Percentiles rank a stretch among this genome's conserved stretches.
Evolutionary conservation across 139 green algal genomes (phyloP).

Genomic region (Limnomonas spitsbergensis): DNA sequence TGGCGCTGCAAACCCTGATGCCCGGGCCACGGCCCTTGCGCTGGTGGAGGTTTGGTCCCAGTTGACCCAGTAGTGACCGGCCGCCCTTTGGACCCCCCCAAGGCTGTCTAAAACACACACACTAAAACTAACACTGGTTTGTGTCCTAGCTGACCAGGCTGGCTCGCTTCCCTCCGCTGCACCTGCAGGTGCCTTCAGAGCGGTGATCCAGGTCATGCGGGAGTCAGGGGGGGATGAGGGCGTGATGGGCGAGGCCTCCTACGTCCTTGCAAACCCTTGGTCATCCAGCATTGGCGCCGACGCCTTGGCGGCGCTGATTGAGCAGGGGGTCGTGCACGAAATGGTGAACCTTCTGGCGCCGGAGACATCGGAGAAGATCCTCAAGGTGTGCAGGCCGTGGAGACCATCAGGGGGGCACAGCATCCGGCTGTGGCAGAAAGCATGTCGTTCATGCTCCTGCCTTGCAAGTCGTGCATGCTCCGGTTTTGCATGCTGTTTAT

Average conservation of each 20-base stretch:
- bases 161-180: too few species aligned
- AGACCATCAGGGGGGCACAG: not conserved
- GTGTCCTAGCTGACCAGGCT: too few species aligned
- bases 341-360: not conserved
- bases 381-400: not conserved
- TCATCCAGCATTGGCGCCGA: not conserved
- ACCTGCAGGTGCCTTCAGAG: not conserved
- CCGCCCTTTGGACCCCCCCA: too few species aligned
- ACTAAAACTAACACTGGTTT: too few species aligned
- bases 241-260: slow-evolving; percentile 12
- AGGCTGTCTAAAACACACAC: too few species aligned
- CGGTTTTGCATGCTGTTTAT: not conserved
- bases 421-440: not conserved
- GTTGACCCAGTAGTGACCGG: too few species aligned
- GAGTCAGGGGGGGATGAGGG: slow-evolving; percentile 2
- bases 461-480: not conserved
- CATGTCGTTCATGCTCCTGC: not conserved
- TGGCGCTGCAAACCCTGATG: too few species aligned
- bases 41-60: too few species aligned
- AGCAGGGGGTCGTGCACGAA: not conserved
- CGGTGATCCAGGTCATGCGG: not conserved
- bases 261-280: slow-evolving; percentile 23
- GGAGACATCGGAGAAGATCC: not conserved
- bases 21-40: too few species aligned
- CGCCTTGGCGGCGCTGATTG: not conserved